These are phyloP conservation scores for Vitis hybrid DNA, from an alignment of 177 flowering plant species.

Conservation along the genomic window DNA sequence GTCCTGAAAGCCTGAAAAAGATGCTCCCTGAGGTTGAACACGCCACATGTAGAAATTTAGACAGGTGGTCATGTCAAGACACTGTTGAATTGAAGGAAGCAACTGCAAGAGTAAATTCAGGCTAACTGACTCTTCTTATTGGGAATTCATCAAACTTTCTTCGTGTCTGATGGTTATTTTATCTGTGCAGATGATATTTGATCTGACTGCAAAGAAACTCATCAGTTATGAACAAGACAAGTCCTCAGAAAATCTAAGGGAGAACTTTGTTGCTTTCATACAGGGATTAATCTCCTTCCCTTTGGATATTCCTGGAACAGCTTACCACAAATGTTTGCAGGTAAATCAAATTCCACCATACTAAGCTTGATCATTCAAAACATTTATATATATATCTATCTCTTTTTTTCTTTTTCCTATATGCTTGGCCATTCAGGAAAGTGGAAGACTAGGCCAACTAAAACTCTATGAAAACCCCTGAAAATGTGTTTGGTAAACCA, in stretches of 20 bases:
- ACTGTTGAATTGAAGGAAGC: conserved; percentile 75
- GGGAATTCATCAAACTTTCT: background rate
- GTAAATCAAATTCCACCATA: conserved; percentile 24
- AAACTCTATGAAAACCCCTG: background rate
- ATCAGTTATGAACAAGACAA: conserved; percentile 70
- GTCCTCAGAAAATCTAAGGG: conserved; percentile 67
- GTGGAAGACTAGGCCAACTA: background rate
- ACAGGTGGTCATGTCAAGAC: conserved; percentile 52
- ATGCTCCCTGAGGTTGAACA: conserved; percentile 75
- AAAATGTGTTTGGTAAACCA: conserved; percentile 2
- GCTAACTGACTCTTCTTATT: background rate
- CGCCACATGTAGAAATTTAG: conserved; percentile 39
- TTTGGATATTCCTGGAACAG: conserved; percentile 81
- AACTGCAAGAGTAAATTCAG: conserved; percentile 62
- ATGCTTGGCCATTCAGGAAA: background rate
- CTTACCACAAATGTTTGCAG: conserved; percentile 79
- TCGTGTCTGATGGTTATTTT: conserved; percentile 13
- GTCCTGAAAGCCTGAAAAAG: conserved; percentile 76
- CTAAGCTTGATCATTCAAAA: background rate
- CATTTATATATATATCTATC: background rate
- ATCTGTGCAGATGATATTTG: conserved; percentile 84
- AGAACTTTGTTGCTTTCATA: conserved; percentile 75
- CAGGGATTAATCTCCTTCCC: conserved; percentile 91
- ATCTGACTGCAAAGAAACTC: conserved; percentile 78
- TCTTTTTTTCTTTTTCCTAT: background rate